Conservation (phyloP, 164 flowering plant species). For the Chimonanthus praecox region DNA sequence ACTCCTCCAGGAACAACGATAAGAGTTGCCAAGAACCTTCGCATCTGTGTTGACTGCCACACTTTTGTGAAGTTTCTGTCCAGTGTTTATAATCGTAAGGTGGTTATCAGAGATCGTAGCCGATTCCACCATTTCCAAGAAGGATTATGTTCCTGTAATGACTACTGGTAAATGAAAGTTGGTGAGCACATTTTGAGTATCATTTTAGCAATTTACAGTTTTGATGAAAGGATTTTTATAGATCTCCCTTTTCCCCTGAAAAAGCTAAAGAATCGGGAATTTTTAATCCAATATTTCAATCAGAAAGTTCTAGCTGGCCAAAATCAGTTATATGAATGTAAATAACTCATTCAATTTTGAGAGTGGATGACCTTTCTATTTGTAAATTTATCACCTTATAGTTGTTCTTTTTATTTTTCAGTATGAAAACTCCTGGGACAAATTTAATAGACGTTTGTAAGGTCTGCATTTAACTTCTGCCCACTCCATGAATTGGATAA, state of each 20-base stretch:
- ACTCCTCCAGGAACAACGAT: constrained; percentile 71
- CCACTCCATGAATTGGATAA: no score
- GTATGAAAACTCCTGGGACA: no score
- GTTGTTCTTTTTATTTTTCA: no score
- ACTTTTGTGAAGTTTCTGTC: constrained; percentile 63
- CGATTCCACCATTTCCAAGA: constrained; percentile 65
- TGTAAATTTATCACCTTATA: no score
- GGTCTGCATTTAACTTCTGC: no score
- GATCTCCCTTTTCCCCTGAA: neutral
- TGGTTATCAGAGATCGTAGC: constrained; percentile 54
- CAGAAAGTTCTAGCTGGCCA: neutral
- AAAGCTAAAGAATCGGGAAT: neutral
- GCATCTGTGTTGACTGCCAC: constrained; percentile 72
- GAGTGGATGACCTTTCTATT: neutral
- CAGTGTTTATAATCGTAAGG: constrained; percentile 49
- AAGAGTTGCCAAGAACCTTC: constrained; percentile 61
- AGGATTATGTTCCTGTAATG: constrained; percentile 73
- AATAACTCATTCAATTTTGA: neutral
- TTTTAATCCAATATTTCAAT: no score
- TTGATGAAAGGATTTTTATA: neutral
- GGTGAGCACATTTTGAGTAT: no score
- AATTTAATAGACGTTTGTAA: no score
- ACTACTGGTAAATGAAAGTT: constrained; percentile 45
- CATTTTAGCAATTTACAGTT: no score
- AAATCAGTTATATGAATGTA: neutral